Percentiles rank a stretch among this genome's conserved stretches.
phyloP scores from a whole-genome alignment of 2,329 filamentous ascomycete species.

The Cryphonectria radicalis region DNA sequence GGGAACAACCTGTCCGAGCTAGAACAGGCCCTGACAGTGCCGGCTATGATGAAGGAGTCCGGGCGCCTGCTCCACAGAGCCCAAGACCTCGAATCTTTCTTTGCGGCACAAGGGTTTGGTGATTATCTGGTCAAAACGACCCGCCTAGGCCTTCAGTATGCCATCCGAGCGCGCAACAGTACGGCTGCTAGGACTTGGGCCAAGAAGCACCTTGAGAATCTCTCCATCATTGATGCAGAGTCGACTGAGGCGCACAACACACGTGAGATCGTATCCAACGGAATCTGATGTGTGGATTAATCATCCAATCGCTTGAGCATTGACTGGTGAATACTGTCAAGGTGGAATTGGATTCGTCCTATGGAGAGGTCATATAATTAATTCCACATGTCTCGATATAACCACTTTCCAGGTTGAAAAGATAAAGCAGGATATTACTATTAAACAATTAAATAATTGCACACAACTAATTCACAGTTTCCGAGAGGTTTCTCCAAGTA shows the following conservation, averaged over 20 bases:
- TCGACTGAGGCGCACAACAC: background rate
- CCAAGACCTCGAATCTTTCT: conserved; percentile 39
- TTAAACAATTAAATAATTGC: no score
- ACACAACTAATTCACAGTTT: no score
- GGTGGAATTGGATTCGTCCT: background rate
- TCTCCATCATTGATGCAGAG: background rate
- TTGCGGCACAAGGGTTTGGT: conserved; percentile 28
- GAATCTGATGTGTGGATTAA: background rate
- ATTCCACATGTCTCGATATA: no score
- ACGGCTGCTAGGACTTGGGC: conserved; percentile 19
- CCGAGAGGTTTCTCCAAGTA: no score
- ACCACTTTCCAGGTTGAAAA: no score
- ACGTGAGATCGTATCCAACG: background rate
- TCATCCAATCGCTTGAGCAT: background rate
- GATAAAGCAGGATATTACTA: no score
- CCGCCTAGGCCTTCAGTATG: conserved; percentile 28
- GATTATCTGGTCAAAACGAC: conserved; percentile 32
- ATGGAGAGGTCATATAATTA: no score
- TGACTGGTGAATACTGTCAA: no score
- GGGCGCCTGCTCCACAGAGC: conserved; percentile 8
- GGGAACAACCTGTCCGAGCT: conserved; percentile 18
- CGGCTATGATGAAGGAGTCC: background rate
- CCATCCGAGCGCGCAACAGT: conserved; percentile 15
- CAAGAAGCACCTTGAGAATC: conserved; percentile 13
- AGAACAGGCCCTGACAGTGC: background rate